Base-by-base conservation (phyloP, 345 rosid genomes). In the Eucalyptus sp. region DNA sequence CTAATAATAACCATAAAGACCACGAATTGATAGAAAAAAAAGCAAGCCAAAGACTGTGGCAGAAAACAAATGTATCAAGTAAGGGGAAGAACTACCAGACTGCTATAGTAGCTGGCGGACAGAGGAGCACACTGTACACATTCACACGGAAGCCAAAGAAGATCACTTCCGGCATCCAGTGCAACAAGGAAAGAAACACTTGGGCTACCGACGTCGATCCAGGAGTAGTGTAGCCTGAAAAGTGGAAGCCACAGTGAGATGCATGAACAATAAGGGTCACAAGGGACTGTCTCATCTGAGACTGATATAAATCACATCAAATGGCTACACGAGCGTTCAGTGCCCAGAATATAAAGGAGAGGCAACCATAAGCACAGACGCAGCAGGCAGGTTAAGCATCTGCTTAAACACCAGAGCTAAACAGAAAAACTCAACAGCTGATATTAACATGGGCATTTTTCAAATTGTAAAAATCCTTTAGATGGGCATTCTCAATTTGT, bases 141-240 rank as follows among this genome's bases (percentile, higher is more conserved):
- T 87, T 97, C 94, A 88, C 99, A 97, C 33, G 99, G 98, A 91
- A 97, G 90, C 98, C 99, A 97, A 86, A 97, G 94, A 17, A 96
- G 94, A 92, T 97, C 97, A 87, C 99, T 95, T 52, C 98, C 98
- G 3, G 93, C 90, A 89, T 97, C 99, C 93, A 97, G 89, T 20
- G 98, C 99, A 89, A 97, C 97, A 52, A 97, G 96, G 92, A 95
- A 97, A 50, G 99, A 94, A 52, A 94, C 95, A 68, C 86, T 95
- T 9, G 97, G 98, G 5, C 96, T 95, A 89, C 99, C 99, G 31
- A 97, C 92, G 64, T 97, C 96, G 86, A 97, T 94, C 99, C 97
- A 96, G 50, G 94, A 92, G 89, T 96, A 97, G 88, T 97, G 97
- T 51, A 97, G 90, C 99, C 98, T 96, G 91, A 88, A 50, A 29